A percentile compares a stretch with the other conserved stretches of the same genome.
Conservation (phyloP, 306 rosid species). For the Cucurbita maxima region DNA sequence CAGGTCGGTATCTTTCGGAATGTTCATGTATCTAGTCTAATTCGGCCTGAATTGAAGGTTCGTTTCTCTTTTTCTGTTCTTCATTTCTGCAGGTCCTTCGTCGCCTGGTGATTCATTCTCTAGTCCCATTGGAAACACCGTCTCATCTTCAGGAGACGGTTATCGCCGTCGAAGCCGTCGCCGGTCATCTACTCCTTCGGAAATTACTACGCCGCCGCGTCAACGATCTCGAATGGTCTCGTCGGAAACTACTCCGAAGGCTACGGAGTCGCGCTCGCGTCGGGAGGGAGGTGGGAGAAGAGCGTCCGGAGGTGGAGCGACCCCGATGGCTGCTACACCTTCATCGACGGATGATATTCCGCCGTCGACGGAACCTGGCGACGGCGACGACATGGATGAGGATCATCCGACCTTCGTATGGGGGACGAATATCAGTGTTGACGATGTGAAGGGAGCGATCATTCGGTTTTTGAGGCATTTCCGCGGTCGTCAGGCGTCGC, state of each 20-base stretch:
- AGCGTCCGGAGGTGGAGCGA: constrained; percentile 10
- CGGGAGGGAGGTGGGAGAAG: constrained; percentile 21
- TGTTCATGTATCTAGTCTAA: not conserved
- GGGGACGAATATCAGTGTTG: constrained; percentile 94
- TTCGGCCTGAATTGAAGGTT: not conserved
- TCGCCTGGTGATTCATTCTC: constrained; percentile 76
- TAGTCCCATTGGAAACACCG: constrained; percentile 75
- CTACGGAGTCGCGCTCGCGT: constrained; percentile 23
- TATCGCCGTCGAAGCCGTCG: constrained; percentile 26
- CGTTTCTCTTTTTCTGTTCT: not conserved
- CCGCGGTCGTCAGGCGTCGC: constrained; percentile 29
- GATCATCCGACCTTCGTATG: constrained; percentile 74
- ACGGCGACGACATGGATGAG: constrained; percentile 58
- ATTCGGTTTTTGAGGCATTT: constrained; percentile 64
- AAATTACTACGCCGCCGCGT: constrained; percentile 38
- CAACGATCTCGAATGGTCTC: constrained; percentile 50
- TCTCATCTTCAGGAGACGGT: constrained; percentile 45
- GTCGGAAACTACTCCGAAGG: constrained; percentile 51
- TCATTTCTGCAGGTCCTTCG: constrained; percentile 41
- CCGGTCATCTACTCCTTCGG: constrained; percentile 49
- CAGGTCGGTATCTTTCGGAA: constrained; percentile 24
- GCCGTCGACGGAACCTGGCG: constrained; percentile 70
- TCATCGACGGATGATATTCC: constrained; percentile 60
- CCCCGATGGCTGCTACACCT: constrained; percentile 40
- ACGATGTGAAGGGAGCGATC: constrained; percentile 77